Evolutionary conservation across 768 basidiomycete species (phyloP).

Genomic region (Leccinum variicolor): DNA sequence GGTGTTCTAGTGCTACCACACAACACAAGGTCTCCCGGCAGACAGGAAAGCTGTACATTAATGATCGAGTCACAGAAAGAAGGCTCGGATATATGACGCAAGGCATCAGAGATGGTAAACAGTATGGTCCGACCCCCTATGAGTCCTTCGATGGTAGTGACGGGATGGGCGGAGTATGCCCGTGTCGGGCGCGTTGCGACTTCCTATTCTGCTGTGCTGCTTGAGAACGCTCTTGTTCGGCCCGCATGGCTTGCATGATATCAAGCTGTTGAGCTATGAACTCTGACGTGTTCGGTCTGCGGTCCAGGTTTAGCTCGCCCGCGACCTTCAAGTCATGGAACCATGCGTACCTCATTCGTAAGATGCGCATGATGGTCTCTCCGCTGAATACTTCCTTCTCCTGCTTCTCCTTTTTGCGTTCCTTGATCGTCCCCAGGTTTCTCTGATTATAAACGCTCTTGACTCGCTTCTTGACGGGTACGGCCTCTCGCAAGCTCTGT

Average conservation of each 20-base stretch:
- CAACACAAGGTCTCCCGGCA: slow-evolving; percentile 8
- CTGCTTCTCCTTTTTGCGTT: slow-evolving; percentile 85
- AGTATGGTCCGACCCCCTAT: slow-evolving; percentile 1
- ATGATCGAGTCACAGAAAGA: neutral
- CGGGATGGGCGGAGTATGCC: slow-evolving; percentile 25
- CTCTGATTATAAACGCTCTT: slow-evolving; percentile 93
- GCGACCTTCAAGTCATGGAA: neutral
- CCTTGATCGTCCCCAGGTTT: slow-evolving; percentile 94
- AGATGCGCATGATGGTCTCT: slow-evolving; percentile 91
- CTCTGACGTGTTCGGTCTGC: slow-evolving; percentile 74
- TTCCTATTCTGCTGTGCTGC: slow-evolving; percentile 58
- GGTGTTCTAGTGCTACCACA: neutral
- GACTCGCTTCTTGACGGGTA: slow-evolving; percentile 79
- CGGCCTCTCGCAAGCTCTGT: slow-evolving; percentile 68
- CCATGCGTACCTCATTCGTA: slow-evolving; percentile 84
- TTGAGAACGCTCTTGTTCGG: slow-evolving; percentile 74
- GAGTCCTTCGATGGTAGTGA: slow-evolving; percentile 25
- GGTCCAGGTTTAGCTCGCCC: slow-evolving; percentile 1
- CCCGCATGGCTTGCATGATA: slow-evolving; percentile 78
- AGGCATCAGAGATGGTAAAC: slow-evolving; percentile 19
- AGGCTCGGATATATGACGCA: slow-evolving; percentile 24
- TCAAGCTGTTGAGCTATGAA: slow-evolving; percentile 87
- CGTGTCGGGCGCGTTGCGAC: slow-evolving; percentile 49
- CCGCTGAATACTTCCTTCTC: slow-evolving; percentile 73
- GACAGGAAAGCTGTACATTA: slow-evolving; percentile 1